These are phyloP conservation scores for Mycena venus DNA, from an alignment of 768 basidiomycete genomes.

Conservation along the genomic window DNA sequence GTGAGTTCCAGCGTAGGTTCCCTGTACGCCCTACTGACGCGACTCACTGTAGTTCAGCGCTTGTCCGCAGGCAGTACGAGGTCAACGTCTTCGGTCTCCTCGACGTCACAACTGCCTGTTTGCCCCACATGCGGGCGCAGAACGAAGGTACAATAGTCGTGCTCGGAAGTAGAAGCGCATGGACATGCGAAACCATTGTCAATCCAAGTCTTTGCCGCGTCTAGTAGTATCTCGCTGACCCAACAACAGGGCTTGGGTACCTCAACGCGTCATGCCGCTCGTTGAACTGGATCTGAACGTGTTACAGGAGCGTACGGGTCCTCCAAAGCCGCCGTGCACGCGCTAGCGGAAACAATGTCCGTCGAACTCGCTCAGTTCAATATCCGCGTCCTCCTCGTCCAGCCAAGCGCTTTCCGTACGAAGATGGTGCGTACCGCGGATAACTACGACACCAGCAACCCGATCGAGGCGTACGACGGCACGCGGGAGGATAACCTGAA, in stretches of 20 bases:
- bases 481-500: conserved; percentile 50
- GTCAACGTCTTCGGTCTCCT: conserved; percentile 66
- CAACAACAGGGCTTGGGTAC: conserved; percentile 49
- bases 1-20: conserved; percentile 44
- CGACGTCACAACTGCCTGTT: conserved; percentile 64
- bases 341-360: conserved; percentile 68
- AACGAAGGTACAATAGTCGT: conserved; percentile 60
- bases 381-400: conserved; percentile 69
- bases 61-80: conserved; percentile 58
- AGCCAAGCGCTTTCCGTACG: conserved; percentile 73
- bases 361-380: conserved; percentile 67
- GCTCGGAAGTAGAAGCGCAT: conserved; percentile 69
- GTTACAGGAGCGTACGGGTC: conserved; percentile 60
- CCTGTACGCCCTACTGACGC: conserved; percentile 6
- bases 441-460: conserved; percentile 53
- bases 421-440: conserved; percentile 59
- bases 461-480: conserved; percentile 64
- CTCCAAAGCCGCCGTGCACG: conserved; percentile 73
- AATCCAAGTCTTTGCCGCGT: conserved; percentile 33
- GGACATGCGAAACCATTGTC: conserved; percentile 61
- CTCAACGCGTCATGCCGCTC: background rate
- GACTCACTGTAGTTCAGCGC: conserved; percentile 39
- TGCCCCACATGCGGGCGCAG: conserved; percentile 66
- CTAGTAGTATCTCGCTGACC: background rate
- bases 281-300: background rate